Evolutionary conservation across 495 filamentous ascomycete genomes (phyloP), one percentile per base, ranked within the genome.

Genomic region (Daldinia grandis): DNA sequence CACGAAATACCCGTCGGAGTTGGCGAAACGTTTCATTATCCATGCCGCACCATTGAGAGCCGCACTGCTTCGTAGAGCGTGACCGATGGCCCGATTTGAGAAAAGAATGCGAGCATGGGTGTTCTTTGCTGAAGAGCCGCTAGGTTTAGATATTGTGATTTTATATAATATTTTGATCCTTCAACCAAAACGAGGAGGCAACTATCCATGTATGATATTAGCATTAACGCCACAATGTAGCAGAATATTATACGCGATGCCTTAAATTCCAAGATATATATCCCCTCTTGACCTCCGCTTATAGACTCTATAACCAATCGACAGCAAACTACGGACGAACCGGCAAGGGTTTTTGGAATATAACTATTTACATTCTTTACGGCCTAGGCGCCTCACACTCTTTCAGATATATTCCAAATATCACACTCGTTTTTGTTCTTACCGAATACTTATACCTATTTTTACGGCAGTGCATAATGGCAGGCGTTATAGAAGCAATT

Each of bases 401-500:
- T 14, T 61, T 5, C 19, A 50, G 6, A 37, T 15, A 1, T n/a
- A 6, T 30, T 28, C 27, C 15, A 62, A 57, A 28, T 38, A 63
- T 25, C 12, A 42, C 49, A 15, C 14, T 51, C 55, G 12, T 42
- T 66, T 66, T 30, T 49, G 15, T 47, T 17, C 25, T 47, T 30
- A 12, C 25, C 21, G 21, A 56, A 37, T 19, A 31, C 30, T 10
- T 30, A 21, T 37, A 33, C n/a, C 2, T 10, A 31, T 37, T n/a
- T 17, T 15, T 12, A 56, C 24, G 5, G 3, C n/a, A 31, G 12
- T 49, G 31, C 66, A 66, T 31, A 64, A 75, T 75, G 69, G 28
- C 64, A 33, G 31, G 38, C 19, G 40, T 75, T 7, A 42, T 75
- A 50, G 66, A 73, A 40, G 66, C 66, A 8, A 71, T 75, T 14